A percentile compares a stretch with the other conserved stretches of the same genome.
These are phyloP conservation scores for Avena sativa DNA, from an alignment of 176 grass and related monocot species.

Conservation along the genomic window DNA sequence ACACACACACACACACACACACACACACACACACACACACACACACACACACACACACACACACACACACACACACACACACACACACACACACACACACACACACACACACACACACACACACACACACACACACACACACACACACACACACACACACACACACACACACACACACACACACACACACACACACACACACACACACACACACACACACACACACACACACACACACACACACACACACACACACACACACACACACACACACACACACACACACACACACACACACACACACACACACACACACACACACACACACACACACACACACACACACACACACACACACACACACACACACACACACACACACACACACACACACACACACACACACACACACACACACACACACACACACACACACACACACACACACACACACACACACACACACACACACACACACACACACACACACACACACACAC, in stretches of 20 bases:
- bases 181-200: not conserved
- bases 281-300: not conserved
- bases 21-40: not conserved
- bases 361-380: not conserved
- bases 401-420: not conserved
- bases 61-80: not conserved
- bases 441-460: not conserved
- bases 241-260: not conserved
- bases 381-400: not conserved
- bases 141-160: not conserved
- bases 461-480: not conserved
- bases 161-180: not conserved
- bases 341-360: not conserved
- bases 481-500: not conserved
- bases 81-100: not conserved
- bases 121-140: not conserved
- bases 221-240: not conserved
- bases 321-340: not conserved
- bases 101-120: not conserved
- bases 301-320: not conserved
- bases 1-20: not conserved
- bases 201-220: not conserved
- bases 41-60: not conserved
- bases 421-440: not conserved
- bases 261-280: not conserved